Conservation (phyloP, 176 grass and related monocot genomes). For the Areca catechu region DNA sequence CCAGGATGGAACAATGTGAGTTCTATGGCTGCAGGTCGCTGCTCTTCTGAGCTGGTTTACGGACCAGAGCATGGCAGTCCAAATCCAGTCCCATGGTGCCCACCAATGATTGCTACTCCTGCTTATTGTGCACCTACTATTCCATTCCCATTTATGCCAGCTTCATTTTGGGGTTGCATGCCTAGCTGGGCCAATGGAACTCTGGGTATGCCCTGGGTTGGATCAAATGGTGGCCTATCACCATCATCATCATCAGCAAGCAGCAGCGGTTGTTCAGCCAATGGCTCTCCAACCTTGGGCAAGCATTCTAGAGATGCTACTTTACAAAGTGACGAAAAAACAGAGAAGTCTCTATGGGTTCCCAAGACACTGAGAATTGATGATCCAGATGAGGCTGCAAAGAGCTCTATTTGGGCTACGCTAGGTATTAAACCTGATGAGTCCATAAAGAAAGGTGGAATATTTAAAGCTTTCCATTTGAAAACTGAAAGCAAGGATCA, state of each 20-base stretch:
- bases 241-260: neutral
- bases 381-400: conserved; percentile 6
- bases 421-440: neutral
- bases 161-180: conserved; percentile 4
- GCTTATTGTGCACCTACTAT: neutral
- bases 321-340: neutral
- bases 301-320: conserved; percentile 2
- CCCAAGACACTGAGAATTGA: conserved; percentile 1
- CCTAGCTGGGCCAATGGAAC: neutral
- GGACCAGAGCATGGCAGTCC: neutral
- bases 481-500: no score
- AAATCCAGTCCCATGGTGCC: neutral
- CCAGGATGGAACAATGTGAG: neutral
- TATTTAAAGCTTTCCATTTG: no score
- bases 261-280: neutral
- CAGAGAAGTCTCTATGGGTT: neutral
- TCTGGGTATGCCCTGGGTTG: neutral
- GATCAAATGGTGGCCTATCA: neutral
- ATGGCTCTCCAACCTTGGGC: neutral
- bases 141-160: neutral
- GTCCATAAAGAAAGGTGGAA: no score
- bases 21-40: neutral
- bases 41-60: neutral
- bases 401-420: conserved; percentile 3
- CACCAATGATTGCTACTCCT: neutral